Base-by-base conservation (phyloP, 257 asterid genomes). In the Penstemon newberryi region DNA sequence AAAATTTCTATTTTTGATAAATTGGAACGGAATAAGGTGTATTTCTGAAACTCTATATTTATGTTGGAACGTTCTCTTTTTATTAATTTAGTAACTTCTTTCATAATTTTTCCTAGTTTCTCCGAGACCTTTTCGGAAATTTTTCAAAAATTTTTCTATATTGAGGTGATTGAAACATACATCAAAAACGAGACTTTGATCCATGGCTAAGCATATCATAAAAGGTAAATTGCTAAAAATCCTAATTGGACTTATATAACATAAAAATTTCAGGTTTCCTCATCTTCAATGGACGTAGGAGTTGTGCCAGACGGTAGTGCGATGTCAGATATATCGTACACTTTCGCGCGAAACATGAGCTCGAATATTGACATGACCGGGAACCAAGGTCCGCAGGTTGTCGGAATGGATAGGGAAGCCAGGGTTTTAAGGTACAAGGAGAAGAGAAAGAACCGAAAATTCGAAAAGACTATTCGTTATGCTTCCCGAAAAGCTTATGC, bases 401-500 rank as follows among this genome's bases (percentile, higher is more conserved):
- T 46, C 19, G 95, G 85, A 42, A 44, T 69, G 77, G 91, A 89
- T 66, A 75, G 96, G 50, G 77, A 84, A 77, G 95, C 96, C 5
- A 82, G 93, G 74, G 95, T 89, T 44, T 65, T 89, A 65, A 79
- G 96, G 84, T 89, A 89, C 61, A 87, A 67, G 73, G 96, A 89
- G 77, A 87, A 84, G 78, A 79, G 87, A 39, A 89, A 89, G 73
- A 89, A 81, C 46, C 74, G 95, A 68, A 89, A 79, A 56, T 89
- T 85, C 58, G 83, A 84, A 71, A 89, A 89, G 78, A 87, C 96
- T 1, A 83, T 87, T 58, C 86, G 95, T 7, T 89, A 89, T 40
- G 95, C 95, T 25, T 87, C 95, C 1, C 76, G 95, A 57, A 89
- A 89, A 67, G 96, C 95, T 5, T 89, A 89, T 46, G 96, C 95